phyloP scores from a whole-genome alignment of 306 rosid species.

The Neltuma alba region DNA sequence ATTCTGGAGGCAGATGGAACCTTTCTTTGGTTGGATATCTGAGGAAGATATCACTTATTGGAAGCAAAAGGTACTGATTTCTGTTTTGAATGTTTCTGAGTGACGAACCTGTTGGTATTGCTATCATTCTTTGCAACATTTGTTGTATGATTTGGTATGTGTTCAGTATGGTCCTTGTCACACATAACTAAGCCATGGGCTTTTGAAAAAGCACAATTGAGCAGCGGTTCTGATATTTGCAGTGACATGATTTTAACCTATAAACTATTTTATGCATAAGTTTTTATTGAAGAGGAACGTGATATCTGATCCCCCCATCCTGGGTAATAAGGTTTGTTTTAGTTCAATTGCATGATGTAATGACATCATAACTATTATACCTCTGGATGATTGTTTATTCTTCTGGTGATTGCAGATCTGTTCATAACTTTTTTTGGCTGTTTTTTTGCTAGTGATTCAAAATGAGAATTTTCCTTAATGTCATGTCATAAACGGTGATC shows the following conservation, averaged over 20 bases:
- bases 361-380: background rate
- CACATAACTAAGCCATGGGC: conserved; percentile 9
- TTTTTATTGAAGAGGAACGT: conserved; percentile 23
- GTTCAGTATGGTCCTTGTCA: conserved; percentile 17
- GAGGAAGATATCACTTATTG: conserved; percentile 68
- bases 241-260: conserved; percentile 6
- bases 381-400: background rate
- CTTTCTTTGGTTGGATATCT: conserved; percentile 73
- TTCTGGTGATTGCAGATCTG: background rate
- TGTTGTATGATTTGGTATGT: conserved; percentile 1
- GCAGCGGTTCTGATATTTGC: background rate
- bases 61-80: conserved; percentile 74
- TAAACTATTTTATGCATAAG: conserved; percentile 11
- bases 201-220: conserved; percentile 6
- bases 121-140: background rate
- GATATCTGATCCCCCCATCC: background rate
- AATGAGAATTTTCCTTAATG: background rate
- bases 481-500: background rate
- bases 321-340: background rate
- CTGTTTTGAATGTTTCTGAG: conserved; percentile 6
- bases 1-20: conserved; percentile 92
- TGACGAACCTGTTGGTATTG: conserved; percentile 1
- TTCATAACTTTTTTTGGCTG: background rate
- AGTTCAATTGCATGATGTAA: background rate
- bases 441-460: background rate